Evolutionary conservation across 441 rosid genomes (phyloP).

Genomic region (Syzygium malaccense): DNA sequence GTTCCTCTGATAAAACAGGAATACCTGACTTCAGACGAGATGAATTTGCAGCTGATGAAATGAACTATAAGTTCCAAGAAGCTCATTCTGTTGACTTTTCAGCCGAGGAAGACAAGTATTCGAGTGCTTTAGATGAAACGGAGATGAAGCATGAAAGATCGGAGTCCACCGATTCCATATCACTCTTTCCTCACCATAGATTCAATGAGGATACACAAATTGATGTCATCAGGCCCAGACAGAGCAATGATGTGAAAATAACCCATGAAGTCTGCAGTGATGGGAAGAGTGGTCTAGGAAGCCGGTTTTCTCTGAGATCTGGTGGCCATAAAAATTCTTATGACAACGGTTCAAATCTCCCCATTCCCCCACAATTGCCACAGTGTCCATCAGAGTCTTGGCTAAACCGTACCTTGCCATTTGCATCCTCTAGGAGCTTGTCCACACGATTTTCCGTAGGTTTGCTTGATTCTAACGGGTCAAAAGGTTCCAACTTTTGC

Average conservation of each 20-base stretch:
- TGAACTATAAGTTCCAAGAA: background rate
- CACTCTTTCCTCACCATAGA: background rate
- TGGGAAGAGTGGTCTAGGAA: background rate
- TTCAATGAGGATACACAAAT: background rate
- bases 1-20: background rate
- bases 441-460: background rate
- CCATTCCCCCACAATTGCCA: conserved; percentile 1
- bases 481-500: background rate
- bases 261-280: background rate
- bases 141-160: background rate
- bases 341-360: background rate
- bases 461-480: background rate
- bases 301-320: background rate
- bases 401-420: conserved; percentile 9
- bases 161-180: background rate
- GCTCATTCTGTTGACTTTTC: background rate
- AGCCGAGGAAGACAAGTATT: background rate
- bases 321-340: background rate
- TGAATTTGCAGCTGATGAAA: background rate
- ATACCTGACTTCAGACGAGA: background rate
- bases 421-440: background rate
- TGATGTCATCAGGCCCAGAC: background rate
- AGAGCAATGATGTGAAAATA: background rate
- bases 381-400: conserved; percentile 10
- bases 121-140: background rate